These are phyloP conservation scores for Myxozyma nipponensis DNA, from an alignment of 805 yeast genomes.

Conservation along the genomic window DNA sequence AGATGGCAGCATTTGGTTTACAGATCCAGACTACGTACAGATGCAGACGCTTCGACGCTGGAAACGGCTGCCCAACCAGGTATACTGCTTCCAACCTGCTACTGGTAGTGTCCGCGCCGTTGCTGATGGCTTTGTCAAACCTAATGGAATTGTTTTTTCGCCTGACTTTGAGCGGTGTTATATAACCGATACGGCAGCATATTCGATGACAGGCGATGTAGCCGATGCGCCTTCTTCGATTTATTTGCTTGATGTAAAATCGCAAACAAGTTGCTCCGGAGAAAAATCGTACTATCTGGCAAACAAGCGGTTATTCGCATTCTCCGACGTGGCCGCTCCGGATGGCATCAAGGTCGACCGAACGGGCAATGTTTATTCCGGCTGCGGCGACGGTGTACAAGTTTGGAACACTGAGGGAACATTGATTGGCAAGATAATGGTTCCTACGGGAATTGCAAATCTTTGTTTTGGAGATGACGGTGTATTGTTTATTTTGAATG, in stretches of 20 bases:
- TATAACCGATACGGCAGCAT: conserved; percentile 46
- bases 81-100: conserved; percentile 44
- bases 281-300: conserved; percentile 22
- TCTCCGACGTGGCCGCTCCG: conserved; percentile 32
- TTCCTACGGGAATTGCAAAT: conserved; percentile 33
- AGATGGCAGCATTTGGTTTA: conserved; percentile 35
- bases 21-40: conserved; percentile 33
- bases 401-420: conserved; percentile 33
- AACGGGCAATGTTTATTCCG: conserved; percentile 33
- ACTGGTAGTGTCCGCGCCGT: conserved; percentile 31
- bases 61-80: conserved; percentile 31
- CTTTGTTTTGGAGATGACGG: conserved; percentile 33
- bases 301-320: conserved; percentile 33
- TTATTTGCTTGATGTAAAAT: conserved; percentile 32
- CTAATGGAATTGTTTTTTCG: conserved; percentile 68
- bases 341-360: conserved; percentile 34
- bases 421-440: conserved; percentile 31
- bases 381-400: conserved; percentile 34
- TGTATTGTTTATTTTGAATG: conserved; percentile 29
- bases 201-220: conserved; percentile 21
- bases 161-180: conserved; percentile 42
- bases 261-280: conserved; percentile 8
- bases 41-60: conserved; percentile 26
- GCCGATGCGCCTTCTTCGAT: conserved; percentile 28
- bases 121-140: conserved; percentile 46